Evolutionary conservation across 2,329 filamentous ascomycete genomes (phyloP).

Genomic region (Cladosporium sp.): DNA sequence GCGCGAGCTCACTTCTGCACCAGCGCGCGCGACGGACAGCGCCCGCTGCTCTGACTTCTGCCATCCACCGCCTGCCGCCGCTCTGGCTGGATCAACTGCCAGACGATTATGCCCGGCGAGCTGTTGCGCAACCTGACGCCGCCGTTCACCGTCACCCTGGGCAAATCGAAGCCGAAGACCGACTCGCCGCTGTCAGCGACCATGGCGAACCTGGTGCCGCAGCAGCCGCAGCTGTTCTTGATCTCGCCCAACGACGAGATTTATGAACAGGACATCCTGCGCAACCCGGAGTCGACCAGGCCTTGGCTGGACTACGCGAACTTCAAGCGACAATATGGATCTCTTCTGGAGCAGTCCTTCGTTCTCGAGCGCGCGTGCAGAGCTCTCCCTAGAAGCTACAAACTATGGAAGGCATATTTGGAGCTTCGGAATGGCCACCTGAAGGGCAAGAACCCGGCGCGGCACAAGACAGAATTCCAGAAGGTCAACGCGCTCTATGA

Average conservation of each 20-base stretch:
- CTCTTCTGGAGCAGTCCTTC: constrained; percentile 77
- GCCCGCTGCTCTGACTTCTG: not conserved
- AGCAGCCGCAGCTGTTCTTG: constrained; percentile 31
- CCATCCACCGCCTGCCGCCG: constrained; percentile 3
- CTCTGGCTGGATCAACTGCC: constrained; percentile 1
- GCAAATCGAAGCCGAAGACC: constrained; percentile 19
- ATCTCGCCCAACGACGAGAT: constrained; percentile 83
- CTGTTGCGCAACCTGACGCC: constrained; percentile 39
- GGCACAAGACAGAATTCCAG: constrained; percentile 73
- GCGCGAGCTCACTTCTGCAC: not conserved
- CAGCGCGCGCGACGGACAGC: not conserved
- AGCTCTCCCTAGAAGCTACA: constrained; percentile 90
- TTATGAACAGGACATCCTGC: constrained; percentile 93
- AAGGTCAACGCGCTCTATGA: constrained; percentile 97
- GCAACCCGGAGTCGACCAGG: constrained; percentile 78
- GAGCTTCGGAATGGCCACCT: constrained; percentile 66
- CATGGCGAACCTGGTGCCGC: constrained; percentile 10
- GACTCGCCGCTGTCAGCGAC: constrained; percentile 3
- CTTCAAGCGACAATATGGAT: constrained; percentile 85
- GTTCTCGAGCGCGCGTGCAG: constrained; percentile 86
- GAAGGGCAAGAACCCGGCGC: constrained; percentile 74
- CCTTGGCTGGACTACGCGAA: constrained; percentile 94
- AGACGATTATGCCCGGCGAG: constrained; percentile 43
- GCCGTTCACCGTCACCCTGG: constrained; percentile 24
- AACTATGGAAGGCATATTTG: constrained; percentile 97